These are phyloP conservation scores for Camellia japonica DNA, from an alignment of 148 eudicot genomes.

Conservation along the genomic window DNA sequence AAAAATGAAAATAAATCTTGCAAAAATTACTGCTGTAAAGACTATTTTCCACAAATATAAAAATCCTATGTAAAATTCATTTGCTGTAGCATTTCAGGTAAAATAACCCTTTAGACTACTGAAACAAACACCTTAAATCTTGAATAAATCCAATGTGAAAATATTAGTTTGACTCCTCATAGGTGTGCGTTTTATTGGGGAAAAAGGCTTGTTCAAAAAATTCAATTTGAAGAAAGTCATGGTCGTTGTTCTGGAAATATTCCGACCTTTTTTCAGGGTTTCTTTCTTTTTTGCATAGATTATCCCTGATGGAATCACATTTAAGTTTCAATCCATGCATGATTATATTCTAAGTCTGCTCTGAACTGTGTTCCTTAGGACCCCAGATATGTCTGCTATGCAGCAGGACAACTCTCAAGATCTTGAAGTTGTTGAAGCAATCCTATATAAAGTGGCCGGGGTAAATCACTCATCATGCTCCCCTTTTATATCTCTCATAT, in stretches of 20 bases:
- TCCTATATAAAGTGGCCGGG: constrained; percentile 52
- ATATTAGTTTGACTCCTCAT: neutral
- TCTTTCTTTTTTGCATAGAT: neutral
- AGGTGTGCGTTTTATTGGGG: neutral
- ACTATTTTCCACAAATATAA: no score
- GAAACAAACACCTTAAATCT: neutral
- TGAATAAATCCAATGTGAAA: neutral
- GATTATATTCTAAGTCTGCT: neutral
- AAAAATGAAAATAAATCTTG: no score
- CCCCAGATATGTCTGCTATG: constrained; percentile 67
- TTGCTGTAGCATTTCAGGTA: neutral
- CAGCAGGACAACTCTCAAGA: constrained; percentile 58
- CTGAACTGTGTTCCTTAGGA: constrained; percentile 28
- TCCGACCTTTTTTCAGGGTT: neutral
- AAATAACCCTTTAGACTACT: no score
- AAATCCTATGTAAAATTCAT: no score
- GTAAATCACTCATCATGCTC: constrained; percentile 29
- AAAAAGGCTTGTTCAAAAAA: no score
- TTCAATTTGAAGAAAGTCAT: no score
- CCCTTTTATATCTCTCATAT: neutral
- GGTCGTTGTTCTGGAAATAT: no score
- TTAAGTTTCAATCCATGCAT: neutral
- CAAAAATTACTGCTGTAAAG: no score
- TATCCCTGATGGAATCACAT: neutral
- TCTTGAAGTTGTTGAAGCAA: constrained; percentile 52